Evolutionary conservation across 176 grass and related monocot genomes (phyloP), one percentile per base, ranked within the genome.

Genomic region (Oryza glumipatula): DNA sequence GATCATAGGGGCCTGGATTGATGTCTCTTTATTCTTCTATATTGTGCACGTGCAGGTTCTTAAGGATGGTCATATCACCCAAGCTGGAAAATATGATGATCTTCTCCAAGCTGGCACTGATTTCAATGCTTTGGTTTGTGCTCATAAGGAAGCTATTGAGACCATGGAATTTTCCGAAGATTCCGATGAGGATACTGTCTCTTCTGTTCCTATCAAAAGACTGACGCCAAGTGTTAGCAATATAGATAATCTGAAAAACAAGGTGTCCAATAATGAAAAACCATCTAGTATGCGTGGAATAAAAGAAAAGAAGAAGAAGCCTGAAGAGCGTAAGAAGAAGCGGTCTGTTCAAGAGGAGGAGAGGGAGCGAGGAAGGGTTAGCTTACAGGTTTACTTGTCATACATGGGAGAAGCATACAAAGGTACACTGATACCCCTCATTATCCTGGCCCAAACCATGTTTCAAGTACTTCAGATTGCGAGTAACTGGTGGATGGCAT

Each of bases 401-500:
- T 99, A 99, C 80, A 99, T 99, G 90, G 91, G 88, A 14, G 96
- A 94, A 69, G 96, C 96, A 52, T 96, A 99, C 63, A 99, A 85
- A 86, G 96, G 96, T 80, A 47, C 80, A 86, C 33, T 99, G 35
- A 96, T 99, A 89, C 96, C 96, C 10, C 85, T 99, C 23, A 99
- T 99, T 77, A 87, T 99, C 68, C 85, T 99, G 61, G 82, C 93
- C 69, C 96, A 99, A 47, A 89, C 86, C 49, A 38, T 89, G 63
- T 99, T 99, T 88, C 96, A 99, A 89, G 91, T 99, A 67, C 92
- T 99, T 84, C 96, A 99, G 83, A 93, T 99, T 84, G 96, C 91
- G 21, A 88, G 96, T 77, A 99, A 95, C 72, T 99, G 96, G 96
- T 99, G 96, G 96, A 99, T 99, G 96, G 94, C 96, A 15, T 99